Evolutionary conservation across 192 early-diverging fungal species (phyloP), one percentile per base, ranked within the genome.

Genomic region (Gigaspora rosea): DNA sequence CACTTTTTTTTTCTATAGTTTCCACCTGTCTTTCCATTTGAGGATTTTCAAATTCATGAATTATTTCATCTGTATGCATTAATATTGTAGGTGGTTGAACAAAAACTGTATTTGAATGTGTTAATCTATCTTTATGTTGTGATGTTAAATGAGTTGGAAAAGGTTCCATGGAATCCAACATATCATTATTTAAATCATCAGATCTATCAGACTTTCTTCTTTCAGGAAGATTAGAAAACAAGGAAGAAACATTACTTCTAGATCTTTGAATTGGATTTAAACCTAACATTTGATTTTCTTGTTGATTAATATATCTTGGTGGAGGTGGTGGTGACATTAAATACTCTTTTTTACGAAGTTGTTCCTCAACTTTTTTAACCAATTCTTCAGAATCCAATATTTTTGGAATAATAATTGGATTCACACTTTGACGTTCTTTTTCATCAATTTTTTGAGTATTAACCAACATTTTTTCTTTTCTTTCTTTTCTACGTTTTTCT

Each of bases 401-500:
- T 46, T 47, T 48, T n/a, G 33, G n/a, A 6, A n/a, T n/a, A 18
- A 22, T 16, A 46, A 47, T 13, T 0, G 64, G 11, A 18, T 47
- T 66, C 9, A 0, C 9, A 32, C 47, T 8, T 56, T 56, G 41
- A 41, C 7, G 1, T n/a, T 47, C 33, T 1, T 6, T 3, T 46
- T 16, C 5, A 16, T 48, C 64, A 46, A 12, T 47, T 8, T 66
- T 66, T 9, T 66, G 16, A 47, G 15, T 36, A 9, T 35, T 46
- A 35, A 10, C 35, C 16, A 41, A 5, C 1, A 18, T 46, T 46
- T 35, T 46, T 10, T 20, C 36, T 66, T 7, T 9, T 47, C 36
- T 66, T 46, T 66, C 64, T n/a, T 46, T 66, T 76, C 75, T 76
- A 32, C 59, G 20, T 54, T 51, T 76, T 67, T 76, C 75, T 63